Evolutionary conservation across 1,284 basidiomycete species (phyloP).

Genomic region (Pseudozyma thailandica): DNA sequence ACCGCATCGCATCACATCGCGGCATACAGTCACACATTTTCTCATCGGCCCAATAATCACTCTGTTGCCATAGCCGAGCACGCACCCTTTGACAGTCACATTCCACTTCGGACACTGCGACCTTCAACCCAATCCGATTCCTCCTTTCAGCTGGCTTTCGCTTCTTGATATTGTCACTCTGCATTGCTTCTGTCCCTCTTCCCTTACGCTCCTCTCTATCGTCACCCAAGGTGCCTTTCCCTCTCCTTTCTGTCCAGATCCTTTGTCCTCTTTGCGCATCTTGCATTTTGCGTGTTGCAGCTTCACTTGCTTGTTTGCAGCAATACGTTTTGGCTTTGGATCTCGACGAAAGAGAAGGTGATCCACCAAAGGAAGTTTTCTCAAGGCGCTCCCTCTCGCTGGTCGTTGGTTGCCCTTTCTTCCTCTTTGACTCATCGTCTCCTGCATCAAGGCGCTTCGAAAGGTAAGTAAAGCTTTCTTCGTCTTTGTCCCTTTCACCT

Average conservation of each 20-base stretch:
- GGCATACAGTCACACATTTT: constrained; percentile 4
- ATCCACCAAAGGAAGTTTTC: not conserved
- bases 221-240: constrained; percentile 8
- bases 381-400: constrained; percentile 25
- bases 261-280: not conserved
- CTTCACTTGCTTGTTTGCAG: not conserved
- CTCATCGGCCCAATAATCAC: not conserved
- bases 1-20: constrained; percentile 15
- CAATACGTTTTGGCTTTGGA: not conserved
- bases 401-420: constrained; percentile 27
- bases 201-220: constrained; percentile 9
- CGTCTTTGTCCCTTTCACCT: not conserved
- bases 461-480: constrained; percentile 16
- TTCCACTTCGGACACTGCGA: constrained; percentile 11
- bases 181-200: constrained; percentile 10
- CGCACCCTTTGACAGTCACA: no score
- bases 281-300: not conserved
- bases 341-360: not conserved
- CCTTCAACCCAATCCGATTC: constrained; percentile 11
- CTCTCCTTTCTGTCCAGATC: constrained; percentile 8
- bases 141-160: constrained; percentile 7
- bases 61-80: no score
- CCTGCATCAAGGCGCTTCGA: constrained; percentile 10
- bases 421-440: not conserved
- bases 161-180: constrained; percentile 25